Evolutionary conservation across 129 eudicot genomes (phyloP).

Genomic region (Centrapalus pauciflorus): DNA sequence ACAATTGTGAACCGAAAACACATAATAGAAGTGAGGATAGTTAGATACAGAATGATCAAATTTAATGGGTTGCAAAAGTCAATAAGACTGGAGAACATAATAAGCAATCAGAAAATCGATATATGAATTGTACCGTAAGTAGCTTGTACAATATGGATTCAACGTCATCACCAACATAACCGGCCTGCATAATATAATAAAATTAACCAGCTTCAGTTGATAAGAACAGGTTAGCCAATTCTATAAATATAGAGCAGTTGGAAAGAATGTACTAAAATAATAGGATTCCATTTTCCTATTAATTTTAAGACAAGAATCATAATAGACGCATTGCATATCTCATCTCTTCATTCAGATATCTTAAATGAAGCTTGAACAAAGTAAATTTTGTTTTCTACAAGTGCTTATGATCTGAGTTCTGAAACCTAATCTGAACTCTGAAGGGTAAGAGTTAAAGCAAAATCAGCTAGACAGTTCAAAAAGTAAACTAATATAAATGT

Average conservation of each 20-base stretch:
- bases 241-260: not conserved
- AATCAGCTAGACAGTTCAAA: too few relatives aligned
- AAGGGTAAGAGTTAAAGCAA: too few relatives aligned
- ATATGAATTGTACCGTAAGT: constrained; percentile 50
- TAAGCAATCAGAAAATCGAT: not conserved
- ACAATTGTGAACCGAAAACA: not conserved
- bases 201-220: constrained; percentile 2
- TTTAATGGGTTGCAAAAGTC: constrained; percentile 3
- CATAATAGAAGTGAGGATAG: not conserved
- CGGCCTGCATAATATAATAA: constrained; percentile 67
- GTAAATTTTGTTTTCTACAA: too few relatives aligned
- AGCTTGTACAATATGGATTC: constrained; percentile 90
- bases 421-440: too few relatives aligned
- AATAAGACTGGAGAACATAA: not conserved
- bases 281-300: constrained; percentile 15
- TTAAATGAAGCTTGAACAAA: not conserved
- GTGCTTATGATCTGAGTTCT: too few relatives aligned
- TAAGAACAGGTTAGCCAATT: not conserved
- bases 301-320: not conserved
- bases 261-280: not conserved
- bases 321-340: not conserved
- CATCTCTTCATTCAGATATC: not conserved
- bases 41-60: constrained; percentile 1
- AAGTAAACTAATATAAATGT: too few relatives aligned
- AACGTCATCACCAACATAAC: constrained; percentile 99